These are phyloP conservation scores for Beauveria medogensis DNA, from an alignment of 2,329 filamentous ascomycete genomes.

Conservation along the genomic window DNA sequence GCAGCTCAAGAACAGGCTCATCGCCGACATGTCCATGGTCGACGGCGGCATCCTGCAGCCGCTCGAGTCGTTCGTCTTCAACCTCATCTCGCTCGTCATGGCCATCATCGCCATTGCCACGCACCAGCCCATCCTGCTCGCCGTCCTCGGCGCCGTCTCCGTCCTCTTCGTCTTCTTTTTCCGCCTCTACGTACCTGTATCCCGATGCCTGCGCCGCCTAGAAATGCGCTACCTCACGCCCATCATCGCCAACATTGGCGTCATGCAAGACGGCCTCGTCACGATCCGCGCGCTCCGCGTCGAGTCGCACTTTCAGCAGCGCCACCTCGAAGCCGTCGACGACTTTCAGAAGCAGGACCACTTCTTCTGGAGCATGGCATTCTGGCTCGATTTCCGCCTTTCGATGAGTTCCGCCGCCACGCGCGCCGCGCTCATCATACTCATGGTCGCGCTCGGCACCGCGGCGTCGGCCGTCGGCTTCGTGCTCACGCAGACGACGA, in stretches of 20 bases:
- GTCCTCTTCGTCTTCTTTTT: constrained; percentile 66
- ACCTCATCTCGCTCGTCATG: constrained; percentile 61
- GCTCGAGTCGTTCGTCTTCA: constrained; percentile 63
- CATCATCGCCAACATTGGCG: constrained; percentile 86
- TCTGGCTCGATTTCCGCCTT: constrained; percentile 78
- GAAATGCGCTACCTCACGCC: constrained; percentile 88
- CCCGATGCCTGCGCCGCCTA: constrained; percentile 72
- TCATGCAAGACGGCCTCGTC: constrained; percentile 74
- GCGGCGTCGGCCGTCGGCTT: constrained; percentile 77
- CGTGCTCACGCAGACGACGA: constrained; percentile 52
- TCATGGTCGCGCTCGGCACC: constrained; percentile 68
- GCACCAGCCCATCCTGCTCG: constrained; percentile 68
- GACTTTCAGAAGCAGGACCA: constrained; percentile 92
- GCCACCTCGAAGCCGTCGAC: constrained; percentile 74
- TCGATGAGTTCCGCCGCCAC: constrained; percentile 53
- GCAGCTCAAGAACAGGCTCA: constrained; percentile 84
- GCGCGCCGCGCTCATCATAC: constrained; percentile 63
- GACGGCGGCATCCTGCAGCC: constrained; percentile 77
- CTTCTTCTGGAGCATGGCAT: constrained; percentile 85
- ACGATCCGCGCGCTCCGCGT: constrained; percentile 80
- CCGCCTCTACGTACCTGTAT: constrained; percentile 68
- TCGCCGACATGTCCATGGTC: constrained; percentile 80
- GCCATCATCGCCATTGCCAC: constrained; percentile 71
- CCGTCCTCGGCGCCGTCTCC: constrained; percentile 62
- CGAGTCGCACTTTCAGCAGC: constrained; percentile 69